Percentiles rank a stretch among this genome's conserved stretches.
Evolutionary conservation across 148 eudicot genomes (phyloP).

Genomic region (Linanthus parryae): DNA sequence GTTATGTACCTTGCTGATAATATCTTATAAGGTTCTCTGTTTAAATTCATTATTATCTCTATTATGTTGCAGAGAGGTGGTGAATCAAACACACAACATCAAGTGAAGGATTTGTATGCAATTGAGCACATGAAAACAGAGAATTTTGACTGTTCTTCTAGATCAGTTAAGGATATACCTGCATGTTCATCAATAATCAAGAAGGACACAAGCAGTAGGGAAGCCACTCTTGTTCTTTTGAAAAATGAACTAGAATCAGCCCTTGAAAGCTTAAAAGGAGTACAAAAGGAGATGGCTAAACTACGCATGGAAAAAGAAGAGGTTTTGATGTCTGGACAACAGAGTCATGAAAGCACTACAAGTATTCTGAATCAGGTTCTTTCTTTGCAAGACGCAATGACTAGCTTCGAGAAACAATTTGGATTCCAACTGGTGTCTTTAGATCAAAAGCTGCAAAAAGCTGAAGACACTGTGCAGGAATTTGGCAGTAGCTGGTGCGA

Average conservation of each 20-base stretch:
- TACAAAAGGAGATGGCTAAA: conserved; percentile 48
- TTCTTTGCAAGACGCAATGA: conserved; percentile 39
- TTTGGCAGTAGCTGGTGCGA: conserved; percentile 39
- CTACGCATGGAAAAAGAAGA: conserved; percentile 48
- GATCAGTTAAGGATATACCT: conserved; percentile 7
- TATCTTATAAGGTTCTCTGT: background rate
- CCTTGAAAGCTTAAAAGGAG: conserved; percentile 46
- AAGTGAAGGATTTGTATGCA: conserved; percentile 10
- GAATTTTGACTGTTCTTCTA: conserved; percentile 4
- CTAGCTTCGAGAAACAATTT: conserved; percentile 48
- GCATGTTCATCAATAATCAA: conserved; percentile 5
- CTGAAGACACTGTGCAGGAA: conserved; percentile 38
- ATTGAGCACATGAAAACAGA: conserved; percentile 12
- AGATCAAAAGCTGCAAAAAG: conserved; percentile 41
- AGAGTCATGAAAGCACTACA: conserved; percentile 33
- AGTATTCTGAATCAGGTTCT: conserved; percentile 33
- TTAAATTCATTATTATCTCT: conserved; percentile 4
- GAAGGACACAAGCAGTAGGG: conserved; percentile 22
- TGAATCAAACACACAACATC: conserved; percentile 12
- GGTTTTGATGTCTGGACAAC: conserved; percentile 37
- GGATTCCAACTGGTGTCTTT: conserved; percentile 30
- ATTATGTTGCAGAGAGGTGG: conserved; percentile 35
- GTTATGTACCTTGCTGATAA: background rate
- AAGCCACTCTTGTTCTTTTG: conserved; percentile 47
- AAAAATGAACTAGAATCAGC: conserved; percentile 64